Evolutionary conservation across 2,329 filamentous ascomycete genomes (phyloP).

Genomic region (Kalmusia sp.): DNA sequence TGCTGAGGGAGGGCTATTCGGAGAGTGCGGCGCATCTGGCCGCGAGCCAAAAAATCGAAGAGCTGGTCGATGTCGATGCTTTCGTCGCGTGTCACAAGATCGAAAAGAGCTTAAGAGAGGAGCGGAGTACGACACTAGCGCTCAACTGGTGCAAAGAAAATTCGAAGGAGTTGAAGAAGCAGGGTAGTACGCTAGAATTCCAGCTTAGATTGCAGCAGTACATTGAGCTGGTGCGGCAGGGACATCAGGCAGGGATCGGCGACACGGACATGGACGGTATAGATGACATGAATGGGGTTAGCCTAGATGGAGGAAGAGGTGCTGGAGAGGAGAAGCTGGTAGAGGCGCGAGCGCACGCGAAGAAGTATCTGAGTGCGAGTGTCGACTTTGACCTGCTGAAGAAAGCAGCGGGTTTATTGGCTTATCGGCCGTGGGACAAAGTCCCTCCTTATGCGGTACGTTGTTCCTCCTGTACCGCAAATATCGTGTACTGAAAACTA

Average conservation of each 20-base stretch:
- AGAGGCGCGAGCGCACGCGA: slow-evolving; percentile 83
- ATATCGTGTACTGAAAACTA: slow-evolving; percentile 17
- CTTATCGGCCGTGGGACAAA: slow-evolving; percentile 69
- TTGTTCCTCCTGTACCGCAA: slow-evolving; percentile 5
- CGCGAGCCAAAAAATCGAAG: slow-evolving; percentile 74
- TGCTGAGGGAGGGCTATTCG: slow-evolving; percentile 82
- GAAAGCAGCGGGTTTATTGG: slow-evolving; percentile 80
- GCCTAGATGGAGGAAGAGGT: slow-evolving; percentile 40
- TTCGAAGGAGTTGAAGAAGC: slow-evolving; percentile 88
- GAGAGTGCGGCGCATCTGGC: slow-evolving; percentile 79
- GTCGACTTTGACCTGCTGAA: slow-evolving; percentile 72
- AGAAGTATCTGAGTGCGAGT: slow-evolving; percentile 78
- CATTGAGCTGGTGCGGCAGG: slow-evolving; percentile 82
- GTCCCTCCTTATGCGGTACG: slow-evolving; percentile 67
- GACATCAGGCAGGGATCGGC: slow-evolving; percentile 37
- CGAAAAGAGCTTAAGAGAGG: slow-evolving; percentile 70
- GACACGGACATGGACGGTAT: slow-evolving; percentile 31
- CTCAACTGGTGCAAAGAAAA: slow-evolving; percentile 92
- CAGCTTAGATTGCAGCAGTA: slow-evolving; percentile 94
- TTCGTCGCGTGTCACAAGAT: slow-evolving; percentile 85
- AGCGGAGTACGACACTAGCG: slow-evolving; percentile 76
- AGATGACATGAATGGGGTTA: slow-evolving; percentile 70
- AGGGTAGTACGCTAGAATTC: slow-evolving; percentile 88
- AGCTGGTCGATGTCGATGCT: slow-evolving; percentile 86
- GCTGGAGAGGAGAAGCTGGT: slow-evolving; percentile 63